phyloP scores from a whole-genome alignment of 306 rosid species.

The Sindora glabra region DNA sequence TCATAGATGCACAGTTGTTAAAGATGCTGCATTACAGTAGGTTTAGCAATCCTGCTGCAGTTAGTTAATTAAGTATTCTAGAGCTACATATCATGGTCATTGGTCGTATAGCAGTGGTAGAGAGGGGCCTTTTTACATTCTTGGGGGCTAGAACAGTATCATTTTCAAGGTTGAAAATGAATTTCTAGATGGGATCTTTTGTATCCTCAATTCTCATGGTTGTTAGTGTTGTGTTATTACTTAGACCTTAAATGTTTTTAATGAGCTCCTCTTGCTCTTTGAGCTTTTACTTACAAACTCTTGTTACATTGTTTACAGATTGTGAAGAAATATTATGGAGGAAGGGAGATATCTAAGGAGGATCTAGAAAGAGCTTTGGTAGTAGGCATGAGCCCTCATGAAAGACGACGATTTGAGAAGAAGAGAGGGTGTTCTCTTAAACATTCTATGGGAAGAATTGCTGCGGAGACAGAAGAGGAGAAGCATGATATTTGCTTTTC shows the following conservation, averaged over 20 bases:
- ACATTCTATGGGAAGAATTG: conserved; percentile 24
- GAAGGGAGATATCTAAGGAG: conserved; percentile 71
- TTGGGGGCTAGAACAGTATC: not conserved
- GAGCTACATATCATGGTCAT: not conserved
- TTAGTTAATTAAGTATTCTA: not conserved
- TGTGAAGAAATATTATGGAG: conserved; percentile 77
- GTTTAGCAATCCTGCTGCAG: not conserved
- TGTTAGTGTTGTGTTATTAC: not conserved
- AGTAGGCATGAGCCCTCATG: conserved; percentile 87
- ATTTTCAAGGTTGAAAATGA: too few relatives aligned
- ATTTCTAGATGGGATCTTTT: not conserved
- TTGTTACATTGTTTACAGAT: conserved; percentile 36
- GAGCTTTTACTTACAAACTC: not conserved
- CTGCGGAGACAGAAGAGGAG: conserved; percentile 29
- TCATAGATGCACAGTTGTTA: conserved; percentile 1
- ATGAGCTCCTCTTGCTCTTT: not conserved
- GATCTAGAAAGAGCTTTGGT: conserved; percentile 76
- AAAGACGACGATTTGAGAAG: conserved; percentile 64
- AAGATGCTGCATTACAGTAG: not conserved
- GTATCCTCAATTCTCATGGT: not conserved
- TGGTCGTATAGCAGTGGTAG: not conserved
- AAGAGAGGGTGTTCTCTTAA: conserved; percentile 55
- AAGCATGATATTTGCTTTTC: conserved; percentile 14
- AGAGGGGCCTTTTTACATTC: not conserved
- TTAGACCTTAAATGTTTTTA: not conserved